These are phyloP conservation scores for Phytopythium aichiense DNA, from an alignment of 352 stramenopile genomes.

Conservation along the genomic window DNA sequence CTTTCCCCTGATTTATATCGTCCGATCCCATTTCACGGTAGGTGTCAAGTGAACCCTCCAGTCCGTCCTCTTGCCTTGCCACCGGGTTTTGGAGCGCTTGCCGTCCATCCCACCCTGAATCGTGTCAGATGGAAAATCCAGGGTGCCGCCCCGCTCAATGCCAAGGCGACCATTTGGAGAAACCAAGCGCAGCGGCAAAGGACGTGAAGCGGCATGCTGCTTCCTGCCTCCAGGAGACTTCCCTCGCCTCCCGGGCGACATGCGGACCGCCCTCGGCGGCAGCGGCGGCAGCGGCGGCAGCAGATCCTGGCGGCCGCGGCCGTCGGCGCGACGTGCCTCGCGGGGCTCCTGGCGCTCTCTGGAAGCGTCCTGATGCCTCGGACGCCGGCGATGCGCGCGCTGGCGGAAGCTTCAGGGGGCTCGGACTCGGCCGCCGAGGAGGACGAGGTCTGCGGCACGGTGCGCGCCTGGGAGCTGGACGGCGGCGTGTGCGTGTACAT, in stretches of 20 bases:
- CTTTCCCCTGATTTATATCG: not conserved
- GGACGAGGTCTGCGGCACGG: conserved; percentile 25
- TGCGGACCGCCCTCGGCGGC: too few species aligned
- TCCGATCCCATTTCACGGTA: not conserved
- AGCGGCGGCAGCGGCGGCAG: conserved; percentile 3
- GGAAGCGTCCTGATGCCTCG: not conserved
- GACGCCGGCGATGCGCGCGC: not conserved
- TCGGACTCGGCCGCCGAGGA: conserved; percentile 1
- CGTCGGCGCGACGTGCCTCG: conserved; percentile 1
- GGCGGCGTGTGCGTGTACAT: conserved; percentile 65
- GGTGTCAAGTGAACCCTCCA: not conserved
- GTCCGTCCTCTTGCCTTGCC: not conserved
- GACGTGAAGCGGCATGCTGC: not conserved
- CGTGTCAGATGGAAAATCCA: too few species aligned
- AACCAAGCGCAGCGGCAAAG: not conserved
- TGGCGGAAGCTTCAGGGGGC: conserved; percentile 17
- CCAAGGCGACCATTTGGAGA: too few species aligned
- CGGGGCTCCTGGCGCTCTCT: not conserved
- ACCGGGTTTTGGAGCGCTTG: too few species aligned
- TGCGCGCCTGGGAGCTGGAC: conserved; percentile 46
- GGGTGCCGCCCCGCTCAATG: too few species aligned
- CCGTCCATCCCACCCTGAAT: too few species aligned
- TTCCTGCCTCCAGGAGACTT: too few species aligned
- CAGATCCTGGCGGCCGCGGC: conserved; percentile 5
- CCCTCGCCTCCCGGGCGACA: not conserved